Evolutionary conservation across 1,139 yeast genomes (phyloP).

Genomic region (Pichia sp.): DNA sequence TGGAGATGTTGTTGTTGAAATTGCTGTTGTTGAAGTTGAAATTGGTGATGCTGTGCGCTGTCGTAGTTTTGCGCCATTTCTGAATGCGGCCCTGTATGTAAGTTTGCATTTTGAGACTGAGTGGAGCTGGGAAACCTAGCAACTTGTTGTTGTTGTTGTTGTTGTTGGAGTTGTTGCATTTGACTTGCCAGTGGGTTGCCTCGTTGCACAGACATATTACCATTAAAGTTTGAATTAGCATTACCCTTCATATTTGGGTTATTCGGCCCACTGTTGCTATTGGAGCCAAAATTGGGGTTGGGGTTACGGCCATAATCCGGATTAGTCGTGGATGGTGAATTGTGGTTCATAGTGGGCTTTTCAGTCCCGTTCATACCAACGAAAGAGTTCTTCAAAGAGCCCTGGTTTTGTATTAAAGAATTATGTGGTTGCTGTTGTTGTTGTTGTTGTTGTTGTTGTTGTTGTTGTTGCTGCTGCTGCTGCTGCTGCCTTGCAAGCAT

Average conservation of each 20-base stretch:
- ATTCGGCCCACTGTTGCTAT: no score
- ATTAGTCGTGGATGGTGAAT: no score
- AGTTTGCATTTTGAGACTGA: background rate
- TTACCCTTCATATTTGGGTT: no score
- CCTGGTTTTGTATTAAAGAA: no score
- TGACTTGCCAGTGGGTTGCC: no score
- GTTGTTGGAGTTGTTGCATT: background rate
- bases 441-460: slow-evolving; percentile 6
- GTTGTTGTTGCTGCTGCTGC: slow-evolving; percentile 13
- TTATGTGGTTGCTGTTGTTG: slow-evolving; percentile 1
- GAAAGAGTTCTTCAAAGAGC: no score
- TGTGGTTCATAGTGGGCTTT: no score
- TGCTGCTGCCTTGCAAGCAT: slow-evolving; percentile 35
- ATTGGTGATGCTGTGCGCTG: background rate
- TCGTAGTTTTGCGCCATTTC: background rate
- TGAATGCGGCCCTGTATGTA: background rate
- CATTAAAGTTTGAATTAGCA: background rate
- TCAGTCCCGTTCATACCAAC: no score
- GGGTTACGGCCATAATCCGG: no score
- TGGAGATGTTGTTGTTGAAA: slow-evolving; percentile 3
- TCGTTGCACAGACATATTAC: no score
- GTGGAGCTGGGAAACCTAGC: background rate
- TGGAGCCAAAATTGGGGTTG: no score
- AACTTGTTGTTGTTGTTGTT: no score
- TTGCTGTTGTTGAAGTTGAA: slow-evolving; percentile 5